A percentile compares a stretch with the other conserved stretches of the same genome.
phyloP scores from a whole-genome alignment of 2,329 filamentous ascomycete genomes.

The Coniella lustricola region DNA sequence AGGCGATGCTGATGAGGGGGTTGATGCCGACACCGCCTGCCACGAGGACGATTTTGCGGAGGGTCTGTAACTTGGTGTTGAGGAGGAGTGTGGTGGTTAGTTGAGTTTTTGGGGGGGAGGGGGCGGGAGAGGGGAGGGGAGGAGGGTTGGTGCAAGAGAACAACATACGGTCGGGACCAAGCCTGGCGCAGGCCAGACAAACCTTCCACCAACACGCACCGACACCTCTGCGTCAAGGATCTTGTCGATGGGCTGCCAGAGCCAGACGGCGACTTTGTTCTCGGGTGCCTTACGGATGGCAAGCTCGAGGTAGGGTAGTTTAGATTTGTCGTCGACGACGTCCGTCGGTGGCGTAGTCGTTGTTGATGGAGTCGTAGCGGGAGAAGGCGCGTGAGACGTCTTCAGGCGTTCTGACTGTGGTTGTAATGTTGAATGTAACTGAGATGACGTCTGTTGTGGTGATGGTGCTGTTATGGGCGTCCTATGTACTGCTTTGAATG shows the following conservation, averaged over 20 bases:
- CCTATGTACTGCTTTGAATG: constrained; percentile 38
- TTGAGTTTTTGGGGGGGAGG: not conserved
- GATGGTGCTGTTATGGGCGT: too few species aligned
- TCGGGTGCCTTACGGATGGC: constrained; percentile 65
- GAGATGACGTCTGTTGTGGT: too few species aligned
- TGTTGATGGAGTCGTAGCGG: too few species aligned
- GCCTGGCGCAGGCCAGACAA: constrained; percentile 64
- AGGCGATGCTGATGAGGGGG: constrained; percentile 68
- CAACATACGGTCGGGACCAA: constrained; percentile 27
- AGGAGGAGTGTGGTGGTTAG: too few species aligned
- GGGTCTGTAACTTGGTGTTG: not conserved
- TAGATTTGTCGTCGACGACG: not conserved
- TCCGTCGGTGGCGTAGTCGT: not conserved
- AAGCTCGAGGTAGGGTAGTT: constrained; percentile 58
- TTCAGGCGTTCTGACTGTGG: too few species aligned
- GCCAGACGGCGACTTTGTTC: constrained; percentile 69
- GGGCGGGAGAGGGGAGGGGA: not conserved
- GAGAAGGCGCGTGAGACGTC: too few species aligned
- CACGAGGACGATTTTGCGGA: constrained; percentile 59
- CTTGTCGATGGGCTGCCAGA: constrained; percentile 53
- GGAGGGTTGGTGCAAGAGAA: not conserved
- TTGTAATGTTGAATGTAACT: too few species aligned
- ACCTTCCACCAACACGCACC: constrained; percentile 73
- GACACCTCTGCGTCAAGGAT: constrained; percentile 53
- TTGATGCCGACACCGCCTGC: constrained; percentile 82